Percentiles rank a stretch among this genome's conserved stretches.
Evolutionary conservation across 441 rosid genomes (phyloP).

Genomic region (Sinapis alba): DNA sequence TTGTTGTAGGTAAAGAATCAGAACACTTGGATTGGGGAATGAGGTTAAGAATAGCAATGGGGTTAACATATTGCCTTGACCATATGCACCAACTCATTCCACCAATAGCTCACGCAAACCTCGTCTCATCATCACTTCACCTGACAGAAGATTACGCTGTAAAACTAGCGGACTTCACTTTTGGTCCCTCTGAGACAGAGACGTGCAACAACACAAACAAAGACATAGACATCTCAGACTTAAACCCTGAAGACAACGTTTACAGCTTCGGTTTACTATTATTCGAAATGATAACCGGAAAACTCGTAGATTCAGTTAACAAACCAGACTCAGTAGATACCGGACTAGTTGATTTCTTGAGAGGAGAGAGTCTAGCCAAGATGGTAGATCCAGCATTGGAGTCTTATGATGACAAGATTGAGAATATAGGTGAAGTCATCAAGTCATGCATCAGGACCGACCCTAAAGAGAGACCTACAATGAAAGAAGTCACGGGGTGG

Average conservation of each 20-base stretch:
- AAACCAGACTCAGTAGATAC: constrained; percentile 43
- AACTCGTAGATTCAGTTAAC: constrained; percentile 48
- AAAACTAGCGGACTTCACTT: constrained; percentile 54
- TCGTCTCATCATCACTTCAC: constrained; percentile 56
- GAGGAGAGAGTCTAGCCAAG: constrained; percentile 41
- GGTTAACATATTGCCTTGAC: constrained; percentile 64
- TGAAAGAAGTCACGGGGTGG: constrained; percentile 49
- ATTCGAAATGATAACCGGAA: constrained; percentile 63
- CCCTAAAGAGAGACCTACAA: constrained; percentile 50
- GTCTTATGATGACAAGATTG: constrained; percentile 49
- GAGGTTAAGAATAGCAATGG: constrained; percentile 68
- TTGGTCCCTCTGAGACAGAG: constrained; percentile 47
- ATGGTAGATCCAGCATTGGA: constrained; percentile 61
- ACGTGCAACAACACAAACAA: constrained; percentile 26
- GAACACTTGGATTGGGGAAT: constrained; percentile 70
- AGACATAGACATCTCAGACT: neutral
- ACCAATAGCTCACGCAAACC: constrained; percentile 52
- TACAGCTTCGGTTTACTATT: constrained; percentile 59
- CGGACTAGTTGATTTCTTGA: constrained; percentile 53
- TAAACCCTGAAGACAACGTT: constrained; percentile 43
- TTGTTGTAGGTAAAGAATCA: constrained; percentile 59
- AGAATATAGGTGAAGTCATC: constrained; percentile 48
- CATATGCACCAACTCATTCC: constrained; percentile 63
- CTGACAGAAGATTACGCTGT: constrained; percentile 73
- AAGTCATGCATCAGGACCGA: constrained; percentile 50